These are phyloP conservation scores for Pezicula neosporulosa DNA, from an alignment of 2,329 filamentous ascomycete genomes.

Conservation along the genomic window DNA sequence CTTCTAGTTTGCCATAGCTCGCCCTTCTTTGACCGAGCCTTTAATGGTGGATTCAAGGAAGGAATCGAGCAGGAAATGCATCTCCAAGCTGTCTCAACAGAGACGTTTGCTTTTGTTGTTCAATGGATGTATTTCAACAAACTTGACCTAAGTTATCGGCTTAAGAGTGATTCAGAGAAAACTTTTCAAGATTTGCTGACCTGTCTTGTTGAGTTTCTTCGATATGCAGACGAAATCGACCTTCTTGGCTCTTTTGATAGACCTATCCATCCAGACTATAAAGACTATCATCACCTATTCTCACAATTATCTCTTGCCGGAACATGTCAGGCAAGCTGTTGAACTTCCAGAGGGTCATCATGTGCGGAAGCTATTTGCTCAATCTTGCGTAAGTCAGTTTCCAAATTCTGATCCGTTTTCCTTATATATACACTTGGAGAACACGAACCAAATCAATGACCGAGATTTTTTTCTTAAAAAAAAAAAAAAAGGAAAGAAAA, in stretches of 20 bases:
- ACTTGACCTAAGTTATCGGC: neutral
- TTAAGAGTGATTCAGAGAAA: too few species aligned
- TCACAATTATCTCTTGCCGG: neutral
- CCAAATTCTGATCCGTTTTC: too few species aligned
- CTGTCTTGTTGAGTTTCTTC: neutral
- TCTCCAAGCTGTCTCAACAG: neutral
- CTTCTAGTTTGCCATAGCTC: neutral
- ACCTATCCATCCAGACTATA: neutral
- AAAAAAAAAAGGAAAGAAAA: too few species aligned
- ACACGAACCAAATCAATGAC: too few species aligned
- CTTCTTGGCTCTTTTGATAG: neutral
- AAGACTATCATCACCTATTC: neutral
- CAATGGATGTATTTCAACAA: neutral
- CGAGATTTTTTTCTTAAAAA: too few species aligned
- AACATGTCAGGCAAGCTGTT: neutral
- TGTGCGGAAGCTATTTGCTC: neutral
- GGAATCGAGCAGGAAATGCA: neutral
- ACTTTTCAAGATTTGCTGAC: neutral
- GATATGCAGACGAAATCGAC: neutral
- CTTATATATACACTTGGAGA: too few species aligned
- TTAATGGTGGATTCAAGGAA: neutral
- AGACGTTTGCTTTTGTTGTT: neutral
- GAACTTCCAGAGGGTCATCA: neutral
- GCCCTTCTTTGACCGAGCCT: neutral
- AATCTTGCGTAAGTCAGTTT: neutral